A percentile compares a stretch with the other conserved stretches of the same genome.
Conservation (phyloP, 805 yeast species). For the Metahyphopichia silvanorum region DNA sequence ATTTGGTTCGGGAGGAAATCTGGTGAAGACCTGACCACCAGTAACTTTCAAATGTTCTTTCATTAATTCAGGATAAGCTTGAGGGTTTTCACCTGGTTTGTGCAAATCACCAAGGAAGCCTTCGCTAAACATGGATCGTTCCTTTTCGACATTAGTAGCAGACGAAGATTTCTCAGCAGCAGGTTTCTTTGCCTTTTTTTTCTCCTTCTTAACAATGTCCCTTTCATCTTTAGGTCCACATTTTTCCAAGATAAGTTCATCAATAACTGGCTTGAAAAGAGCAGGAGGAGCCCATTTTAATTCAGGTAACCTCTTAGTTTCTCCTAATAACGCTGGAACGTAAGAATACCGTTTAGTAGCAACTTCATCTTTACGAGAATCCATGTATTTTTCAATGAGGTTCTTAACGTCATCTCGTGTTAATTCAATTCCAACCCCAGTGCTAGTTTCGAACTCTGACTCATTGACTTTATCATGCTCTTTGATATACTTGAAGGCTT, state of each 20-base stretch:
- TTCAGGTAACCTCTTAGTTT: conserved; percentile 65
- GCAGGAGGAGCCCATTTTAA: conserved; percentile 93
- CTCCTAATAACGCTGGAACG: conserved; percentile 75
- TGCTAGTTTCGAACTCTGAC: conserved; percentile 53
- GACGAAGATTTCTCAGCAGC: conserved; percentile 2
- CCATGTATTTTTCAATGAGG: conserved; percentile 59
- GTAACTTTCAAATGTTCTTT: conserved; percentile 75
- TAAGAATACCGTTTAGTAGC: conserved; percentile 71
- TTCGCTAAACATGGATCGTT: conserved; percentile 83
- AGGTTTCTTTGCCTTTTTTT: conserved; percentile 42
- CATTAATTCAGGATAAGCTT: conserved; percentile 82
- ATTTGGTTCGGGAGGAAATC: conserved; percentile 99
- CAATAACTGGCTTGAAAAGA: conserved; percentile 83
- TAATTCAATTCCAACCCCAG: conserved; percentile 79
- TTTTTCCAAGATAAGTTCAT: conserved; percentile 63
- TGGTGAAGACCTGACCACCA: conserved; percentile 79
- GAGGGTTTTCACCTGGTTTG: conserved; percentile 93
- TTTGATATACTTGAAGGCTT: conserved; percentile 68
- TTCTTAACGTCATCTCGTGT: conserved; percentile 61
- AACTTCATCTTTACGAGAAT: conserved; percentile 56
- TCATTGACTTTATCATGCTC: conserved; percentile 39
- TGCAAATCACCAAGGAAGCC: conserved; percentile 96
- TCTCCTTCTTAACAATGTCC: conserved; percentile 76
- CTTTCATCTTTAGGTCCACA: conserved; percentile 97
- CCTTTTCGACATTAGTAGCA: conserved; percentile 9